Evolutionary conservation across 2,329 filamentous ascomycete genomes (phyloP), one percentile per base, ranked within the genome.

Genomic region (Whalleya microplaca): DNA sequence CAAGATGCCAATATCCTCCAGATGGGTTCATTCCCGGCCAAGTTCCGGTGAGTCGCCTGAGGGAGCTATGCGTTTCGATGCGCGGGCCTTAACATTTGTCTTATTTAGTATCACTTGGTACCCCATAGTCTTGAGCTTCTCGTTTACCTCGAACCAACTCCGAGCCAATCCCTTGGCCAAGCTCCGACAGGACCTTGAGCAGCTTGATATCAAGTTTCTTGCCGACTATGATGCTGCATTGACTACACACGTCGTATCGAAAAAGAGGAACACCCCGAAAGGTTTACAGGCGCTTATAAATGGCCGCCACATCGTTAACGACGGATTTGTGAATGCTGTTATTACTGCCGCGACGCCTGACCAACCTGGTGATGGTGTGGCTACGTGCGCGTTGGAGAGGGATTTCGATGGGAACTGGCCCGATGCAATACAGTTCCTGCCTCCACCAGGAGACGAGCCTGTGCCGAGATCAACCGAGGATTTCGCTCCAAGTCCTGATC

Each of bases 231-330:
- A 90, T 21, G 76, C 82, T 21, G 81, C 78, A 16, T 76, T 83
- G 23, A 97, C 94, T 0, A 96, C 94, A 0, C 93, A 98, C 72
- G 89, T 96, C 10, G 86, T 98, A 32, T 87, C 91, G 7, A 90
- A 87, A 71, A 97, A 96, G 74, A 84, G 95, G 46, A 99, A 98
- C 71, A 94, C 92, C 0, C 84, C 93, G 0, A 92, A 92, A 63
- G 91, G 91, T 0, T 79, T 99, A 2, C 92, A 96, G 69, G 94
- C 91, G 1, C 79, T 99, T 9, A 87, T 97, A 40, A 90, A 92
- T 66, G 92, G 85, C 14, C 89, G 84, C 72, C 85, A 87, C 64
- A 87, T 98, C 42, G 92, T 98, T 10, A 85, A 85, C 2, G 80
- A 84, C 53, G 80, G 83, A 0, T 98, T 90, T 64, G 78, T 96